phyloP scores from a whole-genome alignment of 148 eudicot species.

The Rhododendron molle region DNA sequence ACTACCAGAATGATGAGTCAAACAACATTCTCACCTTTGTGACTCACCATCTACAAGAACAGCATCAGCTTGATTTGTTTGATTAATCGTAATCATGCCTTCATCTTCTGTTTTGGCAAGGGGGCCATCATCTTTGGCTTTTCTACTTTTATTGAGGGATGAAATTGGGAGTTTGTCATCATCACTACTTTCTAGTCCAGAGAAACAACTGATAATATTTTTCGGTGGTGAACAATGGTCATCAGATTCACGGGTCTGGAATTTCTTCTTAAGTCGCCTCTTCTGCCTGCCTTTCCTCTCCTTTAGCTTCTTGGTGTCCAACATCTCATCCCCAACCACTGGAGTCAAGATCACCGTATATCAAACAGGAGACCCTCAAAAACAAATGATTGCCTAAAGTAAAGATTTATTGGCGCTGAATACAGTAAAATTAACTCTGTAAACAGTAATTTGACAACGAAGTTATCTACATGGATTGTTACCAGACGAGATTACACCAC shows the following conservation, averaged over 20 bases:
- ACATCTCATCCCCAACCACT: constrained; percentile 28
- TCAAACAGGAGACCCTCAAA: background rate
- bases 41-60: constrained; percentile 16
- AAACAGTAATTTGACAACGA: background rate
- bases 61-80: constrained; percentile 11
- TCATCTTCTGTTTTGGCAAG: background rate
- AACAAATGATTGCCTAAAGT: background rate
- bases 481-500: background rate
- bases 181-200: constrained; percentile 31
- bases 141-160: constrained; percentile 29
- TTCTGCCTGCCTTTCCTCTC: constrained; percentile 23
- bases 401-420: background rate
- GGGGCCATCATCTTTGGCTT: background rate
- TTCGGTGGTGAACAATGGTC: constrained; percentile 17
- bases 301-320: constrained; percentile 24
- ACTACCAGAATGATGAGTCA: background rate
- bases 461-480: background rate
- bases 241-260: constrained; percentile 52
- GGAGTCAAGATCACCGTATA: constrained; percentile 9
- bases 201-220: constrained; percentile 9
- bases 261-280: constrained; percentile 48
- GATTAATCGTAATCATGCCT: background rate
- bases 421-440: background rate
- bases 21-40: constrained; percentile 36
- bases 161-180: constrained; percentile 52